Conservation (phyloP, 306 rosid genomes). For the Fragaria iinumae region DNA sequence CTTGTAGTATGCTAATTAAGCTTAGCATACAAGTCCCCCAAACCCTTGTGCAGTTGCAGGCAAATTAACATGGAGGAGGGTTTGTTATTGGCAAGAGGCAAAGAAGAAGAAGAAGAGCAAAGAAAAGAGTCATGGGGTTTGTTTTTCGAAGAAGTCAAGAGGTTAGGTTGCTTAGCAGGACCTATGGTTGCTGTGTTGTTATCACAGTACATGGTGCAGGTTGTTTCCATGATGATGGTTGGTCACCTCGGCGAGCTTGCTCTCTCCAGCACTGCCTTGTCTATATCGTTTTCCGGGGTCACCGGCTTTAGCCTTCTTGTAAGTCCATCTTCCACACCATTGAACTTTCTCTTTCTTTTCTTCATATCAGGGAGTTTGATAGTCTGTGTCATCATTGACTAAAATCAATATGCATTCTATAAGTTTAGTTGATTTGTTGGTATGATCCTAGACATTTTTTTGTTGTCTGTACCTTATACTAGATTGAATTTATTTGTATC, state of each 20-base stretch:
- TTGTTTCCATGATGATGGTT: slow-evolving; percentile 50
- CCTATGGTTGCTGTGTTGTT: slow-evolving; percentile 47
- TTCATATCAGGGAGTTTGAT: too few relatives aligned
- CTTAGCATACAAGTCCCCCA: neutral
- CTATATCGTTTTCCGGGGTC: slow-evolving; percentile 43
- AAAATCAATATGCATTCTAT: too few relatives aligned
- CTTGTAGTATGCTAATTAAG: neutral
- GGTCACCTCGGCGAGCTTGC: slow-evolving; percentile 56
- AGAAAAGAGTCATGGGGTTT: slow-evolving; percentile 21
- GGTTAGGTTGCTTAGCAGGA: slow-evolving; percentile 39
- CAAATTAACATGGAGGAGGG: slow-evolving; percentile 33
- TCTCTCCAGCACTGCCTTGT: slow-evolving; percentile 52
- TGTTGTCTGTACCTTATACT: too few relatives aligned
- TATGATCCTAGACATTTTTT: too few relatives aligned
- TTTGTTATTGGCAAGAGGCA: slow-evolving; percentile 15
- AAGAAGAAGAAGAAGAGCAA: neutral
- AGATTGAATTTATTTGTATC: neutral
- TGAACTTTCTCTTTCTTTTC: neutral
- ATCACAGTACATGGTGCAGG: slow-evolving; percentile 48
- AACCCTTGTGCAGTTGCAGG: neutral
- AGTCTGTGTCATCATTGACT: too few relatives aligned
- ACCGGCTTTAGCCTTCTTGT: slow-evolving; percentile 60
- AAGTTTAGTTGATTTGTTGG: too few relatives aligned
- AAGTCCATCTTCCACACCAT: slow-evolving; percentile 6
- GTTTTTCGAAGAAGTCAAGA: slow-evolving; percentile 43